Percentiles rank a stretch among this genome's conserved stretches.
Evolutionary conservation across 306 rosid species (phyloP).

Genomic region (Sindora glabra): DNA sequence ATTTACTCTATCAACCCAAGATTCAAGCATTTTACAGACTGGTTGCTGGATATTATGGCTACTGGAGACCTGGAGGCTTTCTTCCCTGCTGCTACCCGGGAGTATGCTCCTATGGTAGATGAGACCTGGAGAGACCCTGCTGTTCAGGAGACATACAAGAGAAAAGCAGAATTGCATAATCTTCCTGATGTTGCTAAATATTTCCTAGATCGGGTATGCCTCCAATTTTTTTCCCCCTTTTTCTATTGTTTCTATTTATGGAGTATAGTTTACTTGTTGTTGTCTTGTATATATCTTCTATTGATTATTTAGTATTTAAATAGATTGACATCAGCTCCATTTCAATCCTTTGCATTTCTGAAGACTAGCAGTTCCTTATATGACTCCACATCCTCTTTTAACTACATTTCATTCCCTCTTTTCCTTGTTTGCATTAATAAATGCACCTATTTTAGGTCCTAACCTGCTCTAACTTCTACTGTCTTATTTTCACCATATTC

Average conservation of each 20-base stretch:
- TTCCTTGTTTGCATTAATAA: background rate
- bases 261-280: slow-evolving; percentile 1
- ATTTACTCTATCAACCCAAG: slow-evolving; percentile 69
- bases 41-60: slow-evolving; percentile 88
- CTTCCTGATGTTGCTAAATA: slow-evolving; percentile 87
- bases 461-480: background rate
- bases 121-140: slow-evolving; percentile 86
- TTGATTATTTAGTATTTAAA: background rate
- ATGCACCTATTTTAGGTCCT: background rate
- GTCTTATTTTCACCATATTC: background rate
- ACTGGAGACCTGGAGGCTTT: slow-evolving; percentile 83
- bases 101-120: slow-evolving; percentile 84
- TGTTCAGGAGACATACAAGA: slow-evolving; percentile 80
- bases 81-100: slow-evolving; percentile 96
- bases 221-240: slow-evolving; percentile 2
- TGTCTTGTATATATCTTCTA: background rate
- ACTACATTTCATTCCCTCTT: background rate
- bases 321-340: background rate
- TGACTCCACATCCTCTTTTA: background rate
- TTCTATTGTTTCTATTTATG: background rate
- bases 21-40: slow-evolving; percentile 80
- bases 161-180: slow-evolving; percentile 69
- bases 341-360: background rate
- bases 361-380: background rate
- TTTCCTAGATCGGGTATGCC: slow-evolving; percentile 75